These are phyloP conservation scores for Chenopodium suecicum DNA, from an alignment of 148 eudicot species.

Conservation along the genomic window DNA sequence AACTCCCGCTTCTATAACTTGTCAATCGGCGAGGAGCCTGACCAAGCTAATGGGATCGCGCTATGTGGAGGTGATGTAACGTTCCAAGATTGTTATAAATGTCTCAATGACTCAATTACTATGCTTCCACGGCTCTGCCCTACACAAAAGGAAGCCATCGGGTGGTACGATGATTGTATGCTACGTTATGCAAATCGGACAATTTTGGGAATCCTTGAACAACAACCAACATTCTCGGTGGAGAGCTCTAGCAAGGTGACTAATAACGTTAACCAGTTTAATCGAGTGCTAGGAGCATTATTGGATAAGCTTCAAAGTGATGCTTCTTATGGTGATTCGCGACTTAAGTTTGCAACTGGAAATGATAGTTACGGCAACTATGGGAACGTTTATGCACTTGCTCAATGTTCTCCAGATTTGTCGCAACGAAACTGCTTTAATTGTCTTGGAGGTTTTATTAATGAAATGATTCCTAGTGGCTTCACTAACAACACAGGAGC, in stretches of 20 bases:
- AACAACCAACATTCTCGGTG: not conserved
- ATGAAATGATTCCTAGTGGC: not conserved
- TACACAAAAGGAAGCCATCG: conserved; percentile 33
- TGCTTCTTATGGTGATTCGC: conserved; percentile 21
- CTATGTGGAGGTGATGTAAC: conserved; percentile 36
- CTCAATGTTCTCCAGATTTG: conserved; percentile 33
- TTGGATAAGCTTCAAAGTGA: conserved; percentile 1
- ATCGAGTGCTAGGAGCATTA: conserved; percentile 9
- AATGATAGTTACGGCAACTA: not conserved
- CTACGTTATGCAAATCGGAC: conserved; percentile 8
- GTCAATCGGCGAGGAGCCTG: conserved; percentile 8
- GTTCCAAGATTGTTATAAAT: conserved; percentile 19
- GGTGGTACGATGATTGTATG: conserved; percentile 38
- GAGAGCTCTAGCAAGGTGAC: not conserved
- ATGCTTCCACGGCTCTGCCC: conserved; percentile 26
- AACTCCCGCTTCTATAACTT: conserved; percentile 3
- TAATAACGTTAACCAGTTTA: conserved; percentile 11
- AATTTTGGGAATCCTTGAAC: conserved; percentile 11
- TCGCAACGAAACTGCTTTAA: conserved; percentile 1
- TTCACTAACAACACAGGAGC: conserved; percentile 4
- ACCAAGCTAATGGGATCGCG: conserved; percentile 31
- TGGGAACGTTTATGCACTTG: conserved; percentile 8
- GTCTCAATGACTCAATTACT: conserved; percentile 22
- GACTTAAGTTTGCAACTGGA: conserved; percentile 28
- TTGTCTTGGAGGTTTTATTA: conserved; percentile 9